Base-by-base conservation (phyloP, 2,329 filamentous ascomycete genomes). In the Claviceps digitariae region DNA sequence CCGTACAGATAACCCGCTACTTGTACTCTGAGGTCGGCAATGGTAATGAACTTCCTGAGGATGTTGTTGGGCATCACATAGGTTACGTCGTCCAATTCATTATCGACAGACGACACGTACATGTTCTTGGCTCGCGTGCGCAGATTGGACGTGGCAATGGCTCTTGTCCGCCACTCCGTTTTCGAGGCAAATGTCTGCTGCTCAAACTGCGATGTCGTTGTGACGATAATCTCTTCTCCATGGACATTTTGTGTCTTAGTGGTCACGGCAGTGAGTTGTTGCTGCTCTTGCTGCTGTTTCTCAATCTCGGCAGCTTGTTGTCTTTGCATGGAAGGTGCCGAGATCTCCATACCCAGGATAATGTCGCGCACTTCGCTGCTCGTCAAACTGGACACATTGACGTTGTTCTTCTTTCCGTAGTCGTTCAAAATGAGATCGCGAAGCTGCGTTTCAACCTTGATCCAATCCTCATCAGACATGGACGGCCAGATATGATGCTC, bases 21-120 rank as follows among this genome's bases (percentile, higher is more conserved):
- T 70, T 98, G 93, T 15, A 97, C 90, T 48, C 94, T 87, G 53
- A 98, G 80, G 73, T 98, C 93, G 48, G 93, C 86, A 64, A 98
- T 94, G 25, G 88, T 93, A 72, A 98, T 97, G 76, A 98, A 98
- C 59, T 89, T 87, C 78, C 95, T 96, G 63, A 98, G 79, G 49
- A 98, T 85, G 68, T 98, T 98, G 80, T 97, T 98, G 1, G 93
- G 93, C 88, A 98, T 96, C 63, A 98, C 87, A 64, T 97, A 98
- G 1, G 91, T 98, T 65, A 87, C 86, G 63, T 90, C 88, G 56
- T 95, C 90, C 58, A 93, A 81, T 52, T 90, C 87, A 59, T 91
- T 87, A 66, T 97, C 93, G 52, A 96, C 90, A 0, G 90, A 93
- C 8, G 93, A 95, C 61, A 98, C 94, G 69, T 97, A 98, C 64